A percentile compares a stretch with the other conserved stretches of the same genome.
These are phyloP conservation scores for Leonotis leonurus DNA, from an alignment of 257 asterid genomes.

Conservation along the genomic window DNA sequence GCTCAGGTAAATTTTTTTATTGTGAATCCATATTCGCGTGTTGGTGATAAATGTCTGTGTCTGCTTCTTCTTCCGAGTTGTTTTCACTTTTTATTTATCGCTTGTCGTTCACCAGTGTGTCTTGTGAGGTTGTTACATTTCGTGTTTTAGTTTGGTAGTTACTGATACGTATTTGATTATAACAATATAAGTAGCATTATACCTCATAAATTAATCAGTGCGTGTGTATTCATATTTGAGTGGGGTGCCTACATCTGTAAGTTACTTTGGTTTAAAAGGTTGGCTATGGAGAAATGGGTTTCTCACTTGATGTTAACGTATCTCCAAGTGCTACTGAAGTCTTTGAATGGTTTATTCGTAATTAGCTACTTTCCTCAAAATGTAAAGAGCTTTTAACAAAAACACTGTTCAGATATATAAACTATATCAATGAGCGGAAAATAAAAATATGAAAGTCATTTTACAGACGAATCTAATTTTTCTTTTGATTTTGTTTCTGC, in stretches of 20 bases:
- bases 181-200: not conserved
- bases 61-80: not conserved
- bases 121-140: no score
- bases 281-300: not conserved
- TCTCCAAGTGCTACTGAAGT: not conserved
- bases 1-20: constrained; percentile 32
- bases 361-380: no score
- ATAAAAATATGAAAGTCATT: not conserved
- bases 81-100: no score
- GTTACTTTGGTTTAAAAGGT: not conserved
- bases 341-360: not conserved
- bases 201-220: not conserved
- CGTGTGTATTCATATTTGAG: not conserved
- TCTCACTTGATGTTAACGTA: not conserved
- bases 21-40: not conserved
- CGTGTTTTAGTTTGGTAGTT: not conserved
- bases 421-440: not conserved
- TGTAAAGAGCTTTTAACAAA: no score
- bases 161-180: no score
- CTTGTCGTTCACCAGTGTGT: no score
- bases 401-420: not conserved
- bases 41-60: not conserved
- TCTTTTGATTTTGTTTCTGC: not conserved
- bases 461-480: not conserved
- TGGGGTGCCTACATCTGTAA: not conserved